Base-by-base conservation (phyloP, 108 stramenopile genomes). In the Fragilaria radians region DNA sequence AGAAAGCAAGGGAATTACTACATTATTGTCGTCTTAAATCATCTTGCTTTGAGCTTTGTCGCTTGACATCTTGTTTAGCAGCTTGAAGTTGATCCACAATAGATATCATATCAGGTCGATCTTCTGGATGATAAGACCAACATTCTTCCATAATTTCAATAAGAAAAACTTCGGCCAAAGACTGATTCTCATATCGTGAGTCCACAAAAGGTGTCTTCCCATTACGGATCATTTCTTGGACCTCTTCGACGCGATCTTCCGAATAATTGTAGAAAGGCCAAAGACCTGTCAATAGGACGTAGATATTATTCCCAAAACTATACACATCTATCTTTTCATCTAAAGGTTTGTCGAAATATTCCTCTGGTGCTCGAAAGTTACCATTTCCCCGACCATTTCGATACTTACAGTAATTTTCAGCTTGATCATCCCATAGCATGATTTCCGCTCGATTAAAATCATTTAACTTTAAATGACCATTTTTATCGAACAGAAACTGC, bases 391-490 rank as follows among this genome's bases (percentile, higher is more conserved):
- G 21, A 2, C 87, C 87, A 28, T 85, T 77, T 30, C 34, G 65
- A 32, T 77, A 85, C 34, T 62, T 57, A 59, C 87, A 88, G 56
- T 88, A 88, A 46, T 68, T 22, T 27, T 78, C 56, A 5, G 70
- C 33, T 5, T 74, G 47, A 29, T 73, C 63, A 66, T 88, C 82
- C 52, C 58, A 88, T 23, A 88, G 62, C 52, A 75, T 49, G 46
- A 76, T 53, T 57, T 88, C 82, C 9, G 87, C 87, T 52, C 87
- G 79, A 52, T 88, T 88, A 61, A 78, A 88, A 48, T 88, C 87
- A 19, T 83, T 82, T 27, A 88, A 57, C 50, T 82, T 85, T 17
- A 88, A 63, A 1, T 52, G 74, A 67, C 68, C 68, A 45, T 57
- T 33, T 50, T 64, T 28, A 54, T 56, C 52, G 21, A 77, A 71